Conservation (phyloP, 2,329 filamentous ascomycete genomes). For the Aspergillus udagawae region DNA sequence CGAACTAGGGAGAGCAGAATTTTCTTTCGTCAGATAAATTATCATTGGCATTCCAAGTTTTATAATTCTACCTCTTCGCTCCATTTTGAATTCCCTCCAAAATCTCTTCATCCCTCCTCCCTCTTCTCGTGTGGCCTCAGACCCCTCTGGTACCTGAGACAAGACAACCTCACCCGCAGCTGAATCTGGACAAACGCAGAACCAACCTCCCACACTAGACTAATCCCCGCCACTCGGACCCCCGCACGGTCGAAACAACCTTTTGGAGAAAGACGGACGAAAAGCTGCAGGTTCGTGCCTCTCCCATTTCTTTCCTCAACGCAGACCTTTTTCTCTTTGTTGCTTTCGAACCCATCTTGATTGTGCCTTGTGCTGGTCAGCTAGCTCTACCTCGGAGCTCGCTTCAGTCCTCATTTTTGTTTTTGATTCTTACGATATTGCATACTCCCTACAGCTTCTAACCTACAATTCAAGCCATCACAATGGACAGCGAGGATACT, state of each 20-base stretch:
- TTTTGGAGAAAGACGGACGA: not conserved
- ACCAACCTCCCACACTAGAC: not conserved
- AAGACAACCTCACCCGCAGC: not conserved
- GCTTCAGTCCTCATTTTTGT: no score
- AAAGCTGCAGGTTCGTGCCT: not conserved
- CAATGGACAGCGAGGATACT: conserved; percentile 43
- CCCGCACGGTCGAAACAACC: not conserved
- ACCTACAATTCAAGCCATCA: not conserved
- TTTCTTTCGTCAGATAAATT: not conserved
- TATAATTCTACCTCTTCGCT: not conserved
- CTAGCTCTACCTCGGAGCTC: no score
- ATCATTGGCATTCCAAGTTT: not conserved
- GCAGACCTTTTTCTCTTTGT: not conserved
- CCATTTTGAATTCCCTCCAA: not conserved
- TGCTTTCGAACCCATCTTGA: not conserved
- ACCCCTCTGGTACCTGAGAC: not conserved
- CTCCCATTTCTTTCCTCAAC: not conserved
- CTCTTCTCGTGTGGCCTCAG: not conserved
- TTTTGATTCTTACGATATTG: not conserved
- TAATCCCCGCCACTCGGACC: conserved; percentile 1
- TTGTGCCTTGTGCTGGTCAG: not conserved
- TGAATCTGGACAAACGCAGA: not conserved
- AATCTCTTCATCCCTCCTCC: not conserved
- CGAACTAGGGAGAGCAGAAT: not conserved
- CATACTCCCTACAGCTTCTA: not conserved